phyloP scores from a whole-genome alignment of 345 rosid species.

The Rhodomyrtus tomentosa region DNA sequence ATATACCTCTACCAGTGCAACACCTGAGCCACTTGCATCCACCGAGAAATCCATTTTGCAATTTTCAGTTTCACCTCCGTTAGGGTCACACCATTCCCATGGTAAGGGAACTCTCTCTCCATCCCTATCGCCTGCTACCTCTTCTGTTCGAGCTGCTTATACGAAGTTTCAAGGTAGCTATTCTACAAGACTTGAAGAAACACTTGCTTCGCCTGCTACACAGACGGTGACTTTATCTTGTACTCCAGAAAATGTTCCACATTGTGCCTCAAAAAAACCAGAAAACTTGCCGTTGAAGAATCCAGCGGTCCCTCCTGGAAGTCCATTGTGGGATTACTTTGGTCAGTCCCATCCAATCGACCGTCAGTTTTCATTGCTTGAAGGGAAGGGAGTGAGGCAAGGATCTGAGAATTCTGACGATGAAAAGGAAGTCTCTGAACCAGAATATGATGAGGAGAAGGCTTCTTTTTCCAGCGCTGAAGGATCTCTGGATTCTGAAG shows the following conservation, averaged over 20 bases:
- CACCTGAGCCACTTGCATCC: slow-evolving; percentile 57
- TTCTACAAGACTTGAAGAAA: slow-evolving; percentile 65
- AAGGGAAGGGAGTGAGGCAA: slow-evolving; percentile 22
- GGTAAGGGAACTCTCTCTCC: slow-evolving; percentile 44
- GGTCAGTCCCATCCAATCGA: slow-evolving; percentile 57
- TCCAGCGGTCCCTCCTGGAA: slow-evolving; percentile 38
- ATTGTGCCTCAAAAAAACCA: slow-evolving; percentile 27
- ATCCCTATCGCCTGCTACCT: slow-evolving; percentile 45
- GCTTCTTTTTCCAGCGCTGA: slow-evolving; percentile 43
- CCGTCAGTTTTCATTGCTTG: slow-evolving; percentile 43
- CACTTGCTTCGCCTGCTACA: slow-evolving; percentile 37
- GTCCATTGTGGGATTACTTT: slow-evolving; percentile 86
- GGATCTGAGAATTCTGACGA: slow-evolving; percentile 34
- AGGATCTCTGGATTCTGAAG: slow-evolving; percentile 54
- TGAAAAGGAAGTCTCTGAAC: slow-evolving; percentile 51
- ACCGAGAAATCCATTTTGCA: slow-evolving; percentile 53
- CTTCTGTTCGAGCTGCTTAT: slow-evolving; percentile 44
- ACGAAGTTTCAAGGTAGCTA: slow-evolving; percentile 56
- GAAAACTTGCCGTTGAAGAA: slow-evolving; percentile 39
- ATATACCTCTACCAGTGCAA: slow-evolving; percentile 70
- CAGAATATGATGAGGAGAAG: slow-evolving; percentile 55
- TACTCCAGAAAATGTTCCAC: slow-evolving; percentile 26
- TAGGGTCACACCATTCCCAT: slow-evolving; percentile 37
- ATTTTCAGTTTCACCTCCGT: slow-evolving; percentile 54
- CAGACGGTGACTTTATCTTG: slow-evolving; percentile 44